Percentiles rank a stretch among this genome's conserved stretches.
These are phyloP conservation scores for Puccinia hordei DNA, from an alignment of 1,284 basidiomycete genomes.

Conservation along the genomic window DNA sequence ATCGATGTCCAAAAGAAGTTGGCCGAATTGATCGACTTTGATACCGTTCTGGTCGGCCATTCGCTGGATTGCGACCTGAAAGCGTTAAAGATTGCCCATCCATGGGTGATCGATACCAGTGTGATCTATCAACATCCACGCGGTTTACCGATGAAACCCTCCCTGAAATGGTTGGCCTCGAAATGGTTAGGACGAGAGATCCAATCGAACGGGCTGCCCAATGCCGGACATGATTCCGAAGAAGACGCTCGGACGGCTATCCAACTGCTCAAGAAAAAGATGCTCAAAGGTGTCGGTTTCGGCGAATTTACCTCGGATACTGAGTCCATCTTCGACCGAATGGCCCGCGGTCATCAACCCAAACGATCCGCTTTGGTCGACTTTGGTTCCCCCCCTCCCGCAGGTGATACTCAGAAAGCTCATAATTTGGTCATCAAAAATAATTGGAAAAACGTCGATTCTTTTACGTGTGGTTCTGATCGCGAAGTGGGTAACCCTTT, in stretches of 20 bases:
- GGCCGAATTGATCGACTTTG: conserved; percentile 62
- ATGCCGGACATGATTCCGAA: conserved; percentile 72
- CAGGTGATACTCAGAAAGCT: background rate
- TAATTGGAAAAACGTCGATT: conserved; percentile 69
- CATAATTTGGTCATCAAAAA: conserved; percentile 70
- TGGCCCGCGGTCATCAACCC: conserved; percentile 63
- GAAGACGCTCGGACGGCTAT: conserved; percentile 85
- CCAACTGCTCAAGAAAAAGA: conserved; percentile 77
- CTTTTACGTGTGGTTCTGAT: background rate
- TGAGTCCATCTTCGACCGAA: conserved; percentile 82
- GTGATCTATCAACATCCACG: conserved; percentile 83
- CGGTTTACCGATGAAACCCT: conserved; percentile 84
- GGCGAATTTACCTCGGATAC: conserved; percentile 78
- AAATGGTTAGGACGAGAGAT: conserved; percentile 86
- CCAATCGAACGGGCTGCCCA: conserved; percentile 67
- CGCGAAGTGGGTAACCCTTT: background rate
- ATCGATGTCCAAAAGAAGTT: conserved; percentile 73
- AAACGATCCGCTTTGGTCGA: conserved; percentile 75
- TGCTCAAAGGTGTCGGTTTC: conserved; percentile 75
- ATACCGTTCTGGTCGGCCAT: conserved; percentile 86
- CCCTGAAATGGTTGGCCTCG: conserved; percentile 85
- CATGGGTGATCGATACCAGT: conserved; percentile 83
- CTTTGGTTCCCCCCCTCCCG: conserved; percentile 70
- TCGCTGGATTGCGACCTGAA: conserved; percentile 87
- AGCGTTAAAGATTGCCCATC: conserved; percentile 78